Percentiles rank a stretch among this genome's conserved stretches.
Conservation (phyloP, 495 filamentous ascomycete species). For the Penicillium crystallinum region DNA sequence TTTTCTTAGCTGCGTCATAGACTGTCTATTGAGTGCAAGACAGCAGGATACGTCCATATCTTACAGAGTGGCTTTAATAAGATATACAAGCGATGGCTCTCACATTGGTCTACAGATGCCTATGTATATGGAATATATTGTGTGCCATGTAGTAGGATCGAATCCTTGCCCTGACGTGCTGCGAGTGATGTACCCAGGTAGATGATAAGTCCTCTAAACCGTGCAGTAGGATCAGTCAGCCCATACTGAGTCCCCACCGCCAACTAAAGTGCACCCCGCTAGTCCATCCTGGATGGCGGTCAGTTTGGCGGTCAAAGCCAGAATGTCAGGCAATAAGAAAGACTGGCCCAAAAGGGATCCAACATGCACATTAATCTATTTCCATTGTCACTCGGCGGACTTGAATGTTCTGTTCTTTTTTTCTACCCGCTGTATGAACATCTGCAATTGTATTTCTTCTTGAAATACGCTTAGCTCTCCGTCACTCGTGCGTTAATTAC, state of each 20-base stretch:
- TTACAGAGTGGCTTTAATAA: too few species aligned
- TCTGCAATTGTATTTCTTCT: neutral
- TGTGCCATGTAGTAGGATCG: too few species aligned
- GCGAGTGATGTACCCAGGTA: too few species aligned
- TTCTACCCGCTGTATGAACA: neutral
- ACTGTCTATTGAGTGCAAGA: too few species aligned
- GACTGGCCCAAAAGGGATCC: constrained; percentile 24
- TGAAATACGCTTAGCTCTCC: neutral
- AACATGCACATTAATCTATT: constrained; percentile 20
- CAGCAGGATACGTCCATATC: too few species aligned
- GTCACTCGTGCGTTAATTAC: neutral
- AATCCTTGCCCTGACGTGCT: too few species aligned
- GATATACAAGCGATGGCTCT: too few species aligned
- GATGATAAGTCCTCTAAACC: constrained; percentile 3
- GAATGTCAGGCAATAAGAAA: constrained; percentile 19
- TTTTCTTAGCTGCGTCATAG: too few species aligned
- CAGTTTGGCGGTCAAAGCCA: constrained; percentile 1
- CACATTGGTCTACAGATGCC: too few species aligned
- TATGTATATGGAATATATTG: too few species aligned
- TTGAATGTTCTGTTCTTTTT: neutral
- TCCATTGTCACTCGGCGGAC: neutral
- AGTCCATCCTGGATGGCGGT: constrained; percentile 4
- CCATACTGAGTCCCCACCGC: neutral
- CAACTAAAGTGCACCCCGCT: neutral
- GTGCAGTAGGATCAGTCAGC: constrained; percentile 6